phyloP scores from a whole-genome alignment of 2,329 filamentous ascomycete genomes.

The Hypoxylon sp. region DNA sequence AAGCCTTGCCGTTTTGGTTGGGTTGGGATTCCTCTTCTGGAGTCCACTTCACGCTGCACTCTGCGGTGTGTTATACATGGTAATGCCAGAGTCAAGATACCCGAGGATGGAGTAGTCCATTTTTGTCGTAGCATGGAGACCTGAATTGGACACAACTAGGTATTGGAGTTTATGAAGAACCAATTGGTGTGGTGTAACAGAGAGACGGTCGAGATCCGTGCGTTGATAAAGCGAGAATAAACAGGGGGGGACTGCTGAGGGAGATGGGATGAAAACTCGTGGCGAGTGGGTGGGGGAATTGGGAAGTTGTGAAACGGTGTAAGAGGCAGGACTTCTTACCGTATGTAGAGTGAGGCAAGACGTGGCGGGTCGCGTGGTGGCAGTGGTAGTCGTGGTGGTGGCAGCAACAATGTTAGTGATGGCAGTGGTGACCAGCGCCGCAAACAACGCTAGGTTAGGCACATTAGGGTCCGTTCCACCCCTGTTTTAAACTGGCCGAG shows the following conservation, averaged over 20 bases:
- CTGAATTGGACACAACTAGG: constrained; percentile 1
- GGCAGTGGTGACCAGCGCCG: constrained; percentile 5
- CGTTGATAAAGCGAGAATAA: constrained; percentile 18
- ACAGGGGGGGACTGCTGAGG: constrained; percentile 7
- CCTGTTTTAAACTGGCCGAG: constrained; percentile 39
- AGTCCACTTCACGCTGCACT: constrained; percentile 12
- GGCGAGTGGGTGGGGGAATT: constrained; percentile 14
- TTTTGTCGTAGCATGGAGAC: constrained; percentile 29
- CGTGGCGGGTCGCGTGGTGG: constrained; percentile 35
- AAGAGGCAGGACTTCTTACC: no score
- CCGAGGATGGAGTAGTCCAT: constrained; percentile 25
- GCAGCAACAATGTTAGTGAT: neutral
- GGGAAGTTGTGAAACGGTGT: constrained; percentile 18
- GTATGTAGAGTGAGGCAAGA: constrained; percentile 33
- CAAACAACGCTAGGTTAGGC: constrained; percentile 12
- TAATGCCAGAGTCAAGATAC: constrained; percentile 13
- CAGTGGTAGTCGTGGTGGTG: constrained; percentile 6
- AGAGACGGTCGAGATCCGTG: constrained; percentile 39
- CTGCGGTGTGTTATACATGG: constrained; percentile 32
- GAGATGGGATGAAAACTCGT: constrained; percentile 30
- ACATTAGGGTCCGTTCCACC: constrained; percentile 44
- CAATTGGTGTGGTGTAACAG: constrained; percentile 33
- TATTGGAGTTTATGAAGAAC: constrained; percentile 20
- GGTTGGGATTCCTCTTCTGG: constrained; percentile 19
- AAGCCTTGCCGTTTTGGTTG: constrained; percentile 33